These are phyloP conservation scores for Arachnopeziza araneosa DNA, from an alignment of 2,329 filamentous ascomycete species.

Conservation along the genomic window DNA sequence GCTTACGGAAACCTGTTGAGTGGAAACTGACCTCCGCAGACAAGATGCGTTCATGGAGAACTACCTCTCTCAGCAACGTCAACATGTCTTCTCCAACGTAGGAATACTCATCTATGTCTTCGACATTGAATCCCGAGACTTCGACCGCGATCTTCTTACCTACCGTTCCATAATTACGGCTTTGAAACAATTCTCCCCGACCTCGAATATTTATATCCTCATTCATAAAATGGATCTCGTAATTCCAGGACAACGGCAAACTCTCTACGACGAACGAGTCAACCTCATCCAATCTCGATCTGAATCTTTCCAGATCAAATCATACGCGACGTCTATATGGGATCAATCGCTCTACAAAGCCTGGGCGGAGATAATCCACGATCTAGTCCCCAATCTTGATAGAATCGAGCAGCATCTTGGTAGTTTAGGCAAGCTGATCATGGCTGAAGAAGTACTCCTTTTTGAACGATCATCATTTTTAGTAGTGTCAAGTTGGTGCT, in stretches of 20 bases:
- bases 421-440: conserved; percentile 76
- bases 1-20: too few species aligned
- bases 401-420: conserved; percentile 83
- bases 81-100: conserved; percentile 94
- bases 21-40: conserved; percentile 37
- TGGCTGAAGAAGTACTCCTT: conserved; percentile 87
- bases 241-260: conserved; percentile 69
- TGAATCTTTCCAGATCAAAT: conserved; percentile 68
- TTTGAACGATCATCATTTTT: conserved; percentile 96
- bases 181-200: conserved; percentile 74
- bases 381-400: conserved; percentile 87
- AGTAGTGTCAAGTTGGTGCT: conserved; percentile 88
- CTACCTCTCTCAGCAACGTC: conserved; percentile 90
- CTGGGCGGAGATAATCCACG: conserved; percentile 97
- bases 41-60: conserved; percentile 99
- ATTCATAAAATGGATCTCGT: conserved; percentile 99
- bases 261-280: conserved; percentile 80
- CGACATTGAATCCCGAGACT: conserved; percentile 93
- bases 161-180: conserved; percentile 89
- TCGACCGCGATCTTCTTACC: conserved; percentile 85
- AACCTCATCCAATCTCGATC: conserved; percentile 72
- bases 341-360: conserved; percentile 97
- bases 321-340: conserved; percentile 96
- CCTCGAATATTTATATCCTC: conserved; percentile 84
- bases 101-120: conserved; percentile 99